A percentile compares a stretch with the other conserved stretches of the same genome.
phyloP scores from a whole-genome alignment of 2,329 filamentous ascomycete species.

The Trichoderma brevicompactum region DNA sequence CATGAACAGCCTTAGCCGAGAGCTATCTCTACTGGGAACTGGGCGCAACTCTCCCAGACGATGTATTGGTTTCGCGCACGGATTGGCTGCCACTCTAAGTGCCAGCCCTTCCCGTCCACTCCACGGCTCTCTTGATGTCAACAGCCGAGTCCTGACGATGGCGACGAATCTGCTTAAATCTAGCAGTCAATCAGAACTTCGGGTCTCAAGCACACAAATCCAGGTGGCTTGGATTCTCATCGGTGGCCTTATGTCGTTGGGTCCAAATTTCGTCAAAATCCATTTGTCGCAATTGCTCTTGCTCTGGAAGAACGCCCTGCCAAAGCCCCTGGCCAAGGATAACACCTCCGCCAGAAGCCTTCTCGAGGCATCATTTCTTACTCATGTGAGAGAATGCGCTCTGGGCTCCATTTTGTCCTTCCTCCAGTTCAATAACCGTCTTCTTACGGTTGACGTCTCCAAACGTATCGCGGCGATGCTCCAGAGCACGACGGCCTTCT shows the following conservation, averaged over 20 bases:
- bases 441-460: conserved; percentile 91
- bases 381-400: conserved; percentile 93
- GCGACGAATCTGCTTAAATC: conserved; percentile 91
- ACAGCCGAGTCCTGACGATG: conserved; percentile 87
- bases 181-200: conserved; percentile 86
- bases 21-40: conserved; percentile 76
- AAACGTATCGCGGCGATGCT: conserved; percentile 93
- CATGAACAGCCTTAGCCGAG: conserved; percentile 91
- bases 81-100: conserved; percentile 86
- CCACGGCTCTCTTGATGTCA: conserved; percentile 94
- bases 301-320: conserved; percentile 95
- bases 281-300: conserved; percentile 92
- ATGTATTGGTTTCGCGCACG: conserved; percentile 90
- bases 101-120: conserved; percentile 86
- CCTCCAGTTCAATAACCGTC: conserved; percentile 86
- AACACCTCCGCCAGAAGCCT: conserved; percentile 82
- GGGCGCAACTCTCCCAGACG: conserved; percentile 78
- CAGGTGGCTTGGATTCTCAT: conserved; percentile 98
- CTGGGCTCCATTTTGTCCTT: conserved; percentile 90
- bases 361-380: conserved; percentile 88
- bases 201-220: conserved; percentile 90
- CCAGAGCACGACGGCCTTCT: conserved; percentile 87
- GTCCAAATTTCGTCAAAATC: conserved; percentile 98
- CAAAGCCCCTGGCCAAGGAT: conserved; percentile 91
- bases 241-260: conserved; percentile 92